These are phyloP conservation scores for Mycogone perniciosa DNA, from an alignment of 2,329 filamentous ascomycete species.

Conservation along the genomic window DNA sequence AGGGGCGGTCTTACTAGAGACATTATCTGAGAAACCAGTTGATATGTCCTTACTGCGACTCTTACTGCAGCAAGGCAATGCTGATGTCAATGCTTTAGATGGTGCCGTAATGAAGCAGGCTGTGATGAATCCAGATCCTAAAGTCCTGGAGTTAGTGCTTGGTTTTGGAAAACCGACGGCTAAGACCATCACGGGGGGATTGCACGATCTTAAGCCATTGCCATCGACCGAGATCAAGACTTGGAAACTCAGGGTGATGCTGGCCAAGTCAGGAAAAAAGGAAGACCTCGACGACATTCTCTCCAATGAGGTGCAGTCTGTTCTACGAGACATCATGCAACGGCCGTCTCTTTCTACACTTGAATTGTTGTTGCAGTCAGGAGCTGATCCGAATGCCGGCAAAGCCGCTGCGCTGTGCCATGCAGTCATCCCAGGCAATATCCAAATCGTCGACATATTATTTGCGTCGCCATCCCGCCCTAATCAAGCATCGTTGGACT, in stretches of 20 bases:
- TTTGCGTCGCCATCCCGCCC: slow-evolving; percentile 33
- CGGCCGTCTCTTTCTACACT: slow-evolving; percentile 39
- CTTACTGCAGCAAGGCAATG: slow-evolving; percentile 45
- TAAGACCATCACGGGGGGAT: slow-evolving; percentile 36
- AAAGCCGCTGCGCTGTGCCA: slow-evolving; percentile 45
- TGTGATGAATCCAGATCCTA: slow-evolving; percentile 37
- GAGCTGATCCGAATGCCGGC: slow-evolving; percentile 49
- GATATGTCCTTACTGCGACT: slow-evolving; percentile 45
- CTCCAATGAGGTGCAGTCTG: slow-evolving; percentile 43
- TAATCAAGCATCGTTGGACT: slow-evolving; percentile 38
- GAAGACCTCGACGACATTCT: slow-evolving; percentile 41
- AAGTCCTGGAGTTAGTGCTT: slow-evolving; percentile 43
- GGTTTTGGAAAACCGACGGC: slow-evolving; percentile 38
- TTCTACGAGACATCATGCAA: slow-evolving; percentile 32
- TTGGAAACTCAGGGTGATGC: slow-evolving; percentile 42
- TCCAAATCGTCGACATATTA: slow-evolving; percentile 42
- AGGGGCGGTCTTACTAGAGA: slow-evolving; percentile 35
- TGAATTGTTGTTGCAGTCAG: slow-evolving; percentile 41
- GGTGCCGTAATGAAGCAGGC: slow-evolving; percentile 39
- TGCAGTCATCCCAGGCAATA: slow-evolving; percentile 42
- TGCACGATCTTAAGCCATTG: slow-evolving; percentile 38
- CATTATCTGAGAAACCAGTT: slow-evolving; percentile 38
- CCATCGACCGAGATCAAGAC: slow-evolving; percentile 41
- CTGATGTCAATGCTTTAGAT: slow-evolving; percentile 45
- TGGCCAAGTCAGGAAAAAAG: slow-evolving; percentile 37